Evolutionary conservation across 1,284 basidiomycete genomes (phyloP).

Genomic region (Exobasidium cylindrosporum): DNA sequence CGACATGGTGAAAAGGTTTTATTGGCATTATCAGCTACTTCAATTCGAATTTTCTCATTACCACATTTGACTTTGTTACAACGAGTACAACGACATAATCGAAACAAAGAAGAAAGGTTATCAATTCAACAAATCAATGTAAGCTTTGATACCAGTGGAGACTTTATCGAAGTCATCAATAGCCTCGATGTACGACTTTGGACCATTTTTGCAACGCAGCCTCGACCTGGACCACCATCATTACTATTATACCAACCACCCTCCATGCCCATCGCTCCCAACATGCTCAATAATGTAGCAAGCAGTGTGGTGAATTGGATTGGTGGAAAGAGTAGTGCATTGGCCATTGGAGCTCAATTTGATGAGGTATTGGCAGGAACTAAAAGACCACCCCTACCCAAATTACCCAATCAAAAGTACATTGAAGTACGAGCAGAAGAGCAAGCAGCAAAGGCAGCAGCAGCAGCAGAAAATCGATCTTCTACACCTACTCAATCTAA

Average conservation of each 20-base stretch:
- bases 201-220: constrained; percentile 39
- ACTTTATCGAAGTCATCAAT: constrained; percentile 43
- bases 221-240: constrained; percentile 35
- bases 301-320: constrained; percentile 16
- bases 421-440: constrained; percentile 2
- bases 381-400: constrained; percentile 4
- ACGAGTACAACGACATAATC: constrained; percentile 44
- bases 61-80: constrained; percentile 35
- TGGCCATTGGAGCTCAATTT: constrained; percentile 13
- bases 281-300: constrained; percentile 34
- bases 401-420: constrained; percentile 16
- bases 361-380: constrained; percentile 18
- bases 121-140: constrained; percentile 21
- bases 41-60: constrained; percentile 35
- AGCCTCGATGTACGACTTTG: constrained; percentile 46
- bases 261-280: constrained; percentile 37
- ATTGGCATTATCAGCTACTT: constrained; percentile 30
- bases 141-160: constrained; percentile 29
- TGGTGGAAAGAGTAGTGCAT: constrained; percentile 13
- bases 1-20: constrained; percentile 30
- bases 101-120: constrained; percentile 25
- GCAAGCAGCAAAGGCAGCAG: constrained; percentile 1
- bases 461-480: neutral
- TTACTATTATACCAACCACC: constrained; percentile 29
- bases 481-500: neutral